Evolutionary conservation across 306 rosid genomes (phyloP).

Genomic region (Cucurbita pepo): DNA sequence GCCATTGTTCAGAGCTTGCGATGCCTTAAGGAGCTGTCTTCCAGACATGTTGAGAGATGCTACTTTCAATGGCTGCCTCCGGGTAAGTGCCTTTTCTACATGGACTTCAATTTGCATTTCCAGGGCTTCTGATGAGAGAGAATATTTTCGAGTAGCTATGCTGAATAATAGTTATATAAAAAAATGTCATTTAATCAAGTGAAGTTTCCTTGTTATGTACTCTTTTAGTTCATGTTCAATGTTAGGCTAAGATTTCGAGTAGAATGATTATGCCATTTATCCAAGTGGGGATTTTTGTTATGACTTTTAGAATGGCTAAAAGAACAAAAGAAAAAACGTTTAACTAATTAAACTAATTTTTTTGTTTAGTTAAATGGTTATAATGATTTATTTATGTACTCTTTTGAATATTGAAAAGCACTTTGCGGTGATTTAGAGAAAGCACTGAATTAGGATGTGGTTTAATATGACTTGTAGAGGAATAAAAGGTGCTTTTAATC

Average conservation of each 20-base stretch:
- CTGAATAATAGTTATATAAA: not conserved
- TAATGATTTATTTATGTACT: not conserved
- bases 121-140: not conserved
- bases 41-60: constrained; percentile 52
- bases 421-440: not conserved
- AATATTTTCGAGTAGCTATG: not conserved
- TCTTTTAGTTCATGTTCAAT: too few species aligned
- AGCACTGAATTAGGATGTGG: not conserved
- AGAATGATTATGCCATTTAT: not conserved
- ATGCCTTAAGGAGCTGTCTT: constrained; percentile 54
- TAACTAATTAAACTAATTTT: not conserved
- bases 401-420: not conserved
- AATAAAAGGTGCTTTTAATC: not conserved
- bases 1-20: constrained; percentile 36
- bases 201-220: too few species aligned
- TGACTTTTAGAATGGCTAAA: not conserved
- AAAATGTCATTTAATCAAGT: too few species aligned
- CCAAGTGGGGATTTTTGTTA: not conserved
- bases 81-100: constrained; percentile 29
- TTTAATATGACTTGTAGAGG: not conserved
- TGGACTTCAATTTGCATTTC: not conserved
- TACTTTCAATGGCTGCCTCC: constrained; percentile 43
- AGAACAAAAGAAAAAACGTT: not conserved
- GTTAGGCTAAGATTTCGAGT: too few species aligned
- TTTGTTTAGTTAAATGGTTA: not conserved